Evolutionary conservation across 352 stramenopile genomes (phyloP), one percentile per base, ranked within the genome.

Genomic region (Peronospora destructor): DNA sequence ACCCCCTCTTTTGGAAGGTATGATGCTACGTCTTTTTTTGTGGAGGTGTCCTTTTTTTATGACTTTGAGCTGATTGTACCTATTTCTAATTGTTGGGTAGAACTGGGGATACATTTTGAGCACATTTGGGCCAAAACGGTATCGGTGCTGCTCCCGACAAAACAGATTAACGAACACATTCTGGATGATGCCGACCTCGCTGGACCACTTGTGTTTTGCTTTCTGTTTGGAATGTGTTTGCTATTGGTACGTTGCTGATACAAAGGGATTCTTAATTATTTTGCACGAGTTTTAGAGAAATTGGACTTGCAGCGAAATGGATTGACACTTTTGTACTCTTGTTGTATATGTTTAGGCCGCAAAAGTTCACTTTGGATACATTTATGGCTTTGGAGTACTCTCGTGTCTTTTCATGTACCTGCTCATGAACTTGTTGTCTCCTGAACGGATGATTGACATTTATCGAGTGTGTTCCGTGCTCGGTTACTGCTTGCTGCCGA

Each of bases 331-430:
- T 26, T 26, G 23, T 26, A 26, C 23, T 26, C 23, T 6, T 32
- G 26, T 32, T 32, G 26, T 11, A 32, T n/a, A 11, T 30, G 26
- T 23, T 38, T 23, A 91, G 80, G 73, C 72, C 33, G 87, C 80
- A 33, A 98, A 98, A 68, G 70, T 98, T 45, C 93, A 98, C 53
- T 99, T 98, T 64, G 95, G 95, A 29, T 98, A 98, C 69, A 98
- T 98, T 53, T 99, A 98, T 71, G 94, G 94, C 37, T 99, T 99
- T 67, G 93, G 95, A 21, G 63, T 98, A n/a, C 87, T 97, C 52
- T 97, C 95, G 38, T 98, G 92, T 64, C 42, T 98, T 14, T 88
- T 89, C 54, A 94, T 98, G 78, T 97, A 96, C 42, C 48, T 97
- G 29, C 76, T 99, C 28, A 81, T 98, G 56, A 98, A 98, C 73